Evolutionary conservation across 805 yeast genomes (phyloP).

Genomic region (Kockiozyma suomiensis): DNA sequence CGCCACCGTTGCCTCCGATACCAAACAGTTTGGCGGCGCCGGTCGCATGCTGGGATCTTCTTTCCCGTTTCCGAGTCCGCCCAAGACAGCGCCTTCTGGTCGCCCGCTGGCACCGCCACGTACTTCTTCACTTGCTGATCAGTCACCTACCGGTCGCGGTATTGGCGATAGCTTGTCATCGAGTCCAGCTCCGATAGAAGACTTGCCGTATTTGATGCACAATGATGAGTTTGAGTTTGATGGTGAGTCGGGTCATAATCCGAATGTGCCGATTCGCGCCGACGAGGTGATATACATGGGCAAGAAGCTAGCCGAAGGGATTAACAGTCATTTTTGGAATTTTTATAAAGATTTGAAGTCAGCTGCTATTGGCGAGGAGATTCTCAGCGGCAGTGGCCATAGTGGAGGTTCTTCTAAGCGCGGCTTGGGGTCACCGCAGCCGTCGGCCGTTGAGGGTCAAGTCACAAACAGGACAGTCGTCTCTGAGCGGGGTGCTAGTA

Average conservation of each 20-base stretch:
- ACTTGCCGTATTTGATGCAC: constrained; percentile 3
- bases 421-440: neutral
- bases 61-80: constrained; percentile 34
- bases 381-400: neutral
- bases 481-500: neutral
- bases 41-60: constrained; percentile 18
- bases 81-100: constrained; percentile 32
- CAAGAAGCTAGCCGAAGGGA: constrained; percentile 35
- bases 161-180: neutral
- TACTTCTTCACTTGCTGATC: constrained; percentile 21
- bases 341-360: constrained; percentile 35
- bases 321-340: constrained; percentile 36
- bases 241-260: constrained; percentile 9
- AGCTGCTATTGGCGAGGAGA: constrained; percentile 36
- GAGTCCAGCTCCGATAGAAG: constrained; percentile 5
- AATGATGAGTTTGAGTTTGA: constrained; percentile 32
- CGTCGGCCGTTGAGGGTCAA: neutral
- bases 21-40: neutral
- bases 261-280: constrained; percentile 23
- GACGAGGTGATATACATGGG: constrained; percentile 37
- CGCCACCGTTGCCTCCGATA: neutral
- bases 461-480: neutral
- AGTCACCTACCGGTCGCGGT: neutral
- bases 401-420: neutral
- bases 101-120: constrained; percentile 31